Evolutionary conservation across 495 filamentous ascomycete genomes (phyloP).

Genomic region (Daldinia grandis): DNA sequence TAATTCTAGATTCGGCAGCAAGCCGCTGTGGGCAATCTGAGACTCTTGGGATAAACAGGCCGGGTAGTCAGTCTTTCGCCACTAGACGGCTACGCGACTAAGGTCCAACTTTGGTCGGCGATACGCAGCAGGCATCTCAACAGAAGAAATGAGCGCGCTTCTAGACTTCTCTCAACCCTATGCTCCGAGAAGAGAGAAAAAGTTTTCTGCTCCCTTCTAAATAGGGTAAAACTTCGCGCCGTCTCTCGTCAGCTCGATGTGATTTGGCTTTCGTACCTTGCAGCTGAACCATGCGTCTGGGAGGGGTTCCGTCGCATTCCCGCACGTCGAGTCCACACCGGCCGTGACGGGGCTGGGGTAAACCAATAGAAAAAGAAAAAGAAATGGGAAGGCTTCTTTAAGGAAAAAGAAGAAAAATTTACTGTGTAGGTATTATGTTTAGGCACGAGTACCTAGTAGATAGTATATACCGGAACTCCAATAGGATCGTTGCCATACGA

Average conservation of each 20-base stretch:
- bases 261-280: conserved; percentile 39
- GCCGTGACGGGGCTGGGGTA: conserved; percentile 9
- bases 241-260: conserved; percentile 38
- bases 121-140: background rate
- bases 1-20: conserved; percentile 15
- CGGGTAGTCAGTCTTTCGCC: background rate
- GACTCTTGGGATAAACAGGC: background rate
- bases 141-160: background rate
- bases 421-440: conserved; percentile 15
- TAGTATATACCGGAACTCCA: background rate
- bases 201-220: conserved; percentile 15
- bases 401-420: background rate
- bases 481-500: conserved; percentile 10
- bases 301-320: conserved; percentile 31
- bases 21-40: background rate
- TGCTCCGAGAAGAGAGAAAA: conserved; percentile 1
- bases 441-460: conserved; percentile 4
- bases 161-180: background rate
- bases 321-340: conserved; percentile 30
- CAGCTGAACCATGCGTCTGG: conserved; percentile 28
- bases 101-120: background rate
- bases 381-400: background rate
- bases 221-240: conserved; percentile 33
- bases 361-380: conserved; percentile 18
- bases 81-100: background rate